phyloP scores from a whole-genome alignment of 2,329 filamentous ascomycete genomes.

The Daldinia sp. region DNA sequence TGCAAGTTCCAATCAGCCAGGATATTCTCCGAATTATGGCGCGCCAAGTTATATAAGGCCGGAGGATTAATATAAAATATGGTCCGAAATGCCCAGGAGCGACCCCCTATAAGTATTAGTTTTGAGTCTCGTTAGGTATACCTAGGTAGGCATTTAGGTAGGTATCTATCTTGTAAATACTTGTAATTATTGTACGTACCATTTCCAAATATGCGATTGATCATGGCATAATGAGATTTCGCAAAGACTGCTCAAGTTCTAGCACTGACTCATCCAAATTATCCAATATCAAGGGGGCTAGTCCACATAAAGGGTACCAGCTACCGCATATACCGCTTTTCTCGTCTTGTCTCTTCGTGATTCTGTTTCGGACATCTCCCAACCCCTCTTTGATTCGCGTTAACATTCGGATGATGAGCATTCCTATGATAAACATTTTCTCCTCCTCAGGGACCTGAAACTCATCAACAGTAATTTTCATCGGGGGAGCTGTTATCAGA shows the following conservation, averaged over 20 bases:
- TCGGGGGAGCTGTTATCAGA: not conserved
- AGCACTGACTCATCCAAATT: constrained; percentile 1
- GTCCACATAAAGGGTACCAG: not conserved
- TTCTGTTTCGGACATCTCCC: not conserved
- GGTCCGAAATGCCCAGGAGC: no score
- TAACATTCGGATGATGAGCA: constrained; percentile 11
- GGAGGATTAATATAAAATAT: no score
- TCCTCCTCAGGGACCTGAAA: constrained; percentile 12
- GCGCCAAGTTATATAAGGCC: no score
- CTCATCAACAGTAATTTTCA: constrained; percentile 4
- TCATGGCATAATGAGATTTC: constrained; percentile 1
- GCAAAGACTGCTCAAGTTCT: constrained; percentile 2
- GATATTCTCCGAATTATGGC: no score
- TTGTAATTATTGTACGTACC: no score
- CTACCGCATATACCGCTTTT: not conserved
- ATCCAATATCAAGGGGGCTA: constrained; percentile 1
- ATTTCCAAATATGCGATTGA: not conserved
- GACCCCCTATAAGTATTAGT: no score
- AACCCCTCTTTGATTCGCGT: constrained; percentile 7
- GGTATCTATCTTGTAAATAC: no score
- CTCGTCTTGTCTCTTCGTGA: not conserved
- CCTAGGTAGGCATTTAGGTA: no score
- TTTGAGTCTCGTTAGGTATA: no score
- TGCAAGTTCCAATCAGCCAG: no score
- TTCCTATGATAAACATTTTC: constrained; percentile 7